These are phyloP conservation scores for Botrytis elliptica DNA, from an alignment of 2,329 filamentous ascomycete genomes.

Conservation along the genomic window DNA sequence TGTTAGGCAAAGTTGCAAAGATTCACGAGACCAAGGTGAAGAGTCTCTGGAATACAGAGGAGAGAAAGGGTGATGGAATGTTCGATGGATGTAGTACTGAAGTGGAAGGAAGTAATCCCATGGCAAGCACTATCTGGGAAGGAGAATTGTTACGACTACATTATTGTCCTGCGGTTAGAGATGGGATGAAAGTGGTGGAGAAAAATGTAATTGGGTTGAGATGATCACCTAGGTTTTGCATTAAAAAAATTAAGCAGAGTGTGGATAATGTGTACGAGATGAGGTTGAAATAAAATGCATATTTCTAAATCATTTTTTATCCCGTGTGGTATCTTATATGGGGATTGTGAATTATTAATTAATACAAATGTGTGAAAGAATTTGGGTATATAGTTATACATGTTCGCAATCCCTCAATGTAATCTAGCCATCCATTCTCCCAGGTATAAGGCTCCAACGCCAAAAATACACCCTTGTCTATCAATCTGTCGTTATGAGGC, in stretches of 20 bases:
- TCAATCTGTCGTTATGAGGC: background rate
- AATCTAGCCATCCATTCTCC: background rate
- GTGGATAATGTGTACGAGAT: background rate
- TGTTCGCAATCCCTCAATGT: background rate
- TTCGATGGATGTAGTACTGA: constrained; percentile 73
- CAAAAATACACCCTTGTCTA: background rate
- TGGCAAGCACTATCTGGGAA: constrained; percentile 89
- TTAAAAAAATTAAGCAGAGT: background rate
- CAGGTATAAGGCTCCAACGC: background rate
- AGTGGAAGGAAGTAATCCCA: constrained; percentile 85
- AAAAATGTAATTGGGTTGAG: constrained; percentile 48
- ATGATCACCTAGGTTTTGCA: constrained; percentile 22
- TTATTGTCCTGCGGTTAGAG: constrained; percentile 82
- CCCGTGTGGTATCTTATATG: too few species aligned
- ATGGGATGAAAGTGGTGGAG: constrained; percentile 68
- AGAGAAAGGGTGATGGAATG: constrained; percentile 84
- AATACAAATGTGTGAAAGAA: background rate
- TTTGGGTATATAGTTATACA: background rate
- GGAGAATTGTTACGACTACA: constrained; percentile 82
- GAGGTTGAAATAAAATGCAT: constrained; percentile 6
- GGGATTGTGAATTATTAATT: background rate
- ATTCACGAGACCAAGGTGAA: constrained; percentile 79
- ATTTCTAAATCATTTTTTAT: background rate
- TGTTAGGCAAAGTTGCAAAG: constrained; percentile 76
- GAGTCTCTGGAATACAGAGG: constrained; percentile 91